Base-by-base conservation (phyloP, 2,329 filamentous ascomycete genomes). In the Tetracladium maxilliforme region DNA sequence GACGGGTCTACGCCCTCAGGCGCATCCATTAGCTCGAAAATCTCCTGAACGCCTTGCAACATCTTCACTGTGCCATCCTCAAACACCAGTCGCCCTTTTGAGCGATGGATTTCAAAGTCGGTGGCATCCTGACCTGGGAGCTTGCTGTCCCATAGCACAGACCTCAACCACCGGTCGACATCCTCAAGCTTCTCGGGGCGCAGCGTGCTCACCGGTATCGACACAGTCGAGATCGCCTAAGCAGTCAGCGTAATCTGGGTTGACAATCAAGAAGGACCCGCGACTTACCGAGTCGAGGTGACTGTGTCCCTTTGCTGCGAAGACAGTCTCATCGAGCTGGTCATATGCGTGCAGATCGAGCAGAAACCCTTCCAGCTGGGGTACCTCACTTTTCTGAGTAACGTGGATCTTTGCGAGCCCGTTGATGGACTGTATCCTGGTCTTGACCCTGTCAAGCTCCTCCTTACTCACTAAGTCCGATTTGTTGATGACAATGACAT, bases 401-500 rank as follows among this genome's bases (percentile, higher is more conserved):
- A 81, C 59, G 38, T 90, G 73, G 22, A 95, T 65, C 40, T 74
- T 84, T 3, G 90, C 90, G 3, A 94, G 60, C 1, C 79, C 78
- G 45, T 98, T 98, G 48, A 98, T 95, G 5, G 82, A 77, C 27
- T 64, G 57, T 26, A 95, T 73, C 22, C 90, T 68, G 10, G 67
- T 60, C 33, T 62, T 64, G 6, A 94, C 80, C 1, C 45, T 51
- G n/a, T 68, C 51, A 2, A 95, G 62, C 39, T 93, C 72, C 6
- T 65, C 54, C 2, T 64, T 47, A 6, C 64, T 69, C 4, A 95
- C 84, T 4, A 94, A 60, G 44, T 98, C 90, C 4, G 75, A 64
- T 49, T 98, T 98, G 55, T 98, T 98, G 38, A 98, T 70, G 19
- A 98, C 70, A 22, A 98, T 68, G 7, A 95, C 83, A 51, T 98